A percentile compares a stretch with the other conserved stretches of the same genome.
These are phyloP conservation scores for Neofusicoccum ribis DNA, from an alignment of 2,329 filamentous ascomycete genomes.

Conservation along the genomic window DNA sequence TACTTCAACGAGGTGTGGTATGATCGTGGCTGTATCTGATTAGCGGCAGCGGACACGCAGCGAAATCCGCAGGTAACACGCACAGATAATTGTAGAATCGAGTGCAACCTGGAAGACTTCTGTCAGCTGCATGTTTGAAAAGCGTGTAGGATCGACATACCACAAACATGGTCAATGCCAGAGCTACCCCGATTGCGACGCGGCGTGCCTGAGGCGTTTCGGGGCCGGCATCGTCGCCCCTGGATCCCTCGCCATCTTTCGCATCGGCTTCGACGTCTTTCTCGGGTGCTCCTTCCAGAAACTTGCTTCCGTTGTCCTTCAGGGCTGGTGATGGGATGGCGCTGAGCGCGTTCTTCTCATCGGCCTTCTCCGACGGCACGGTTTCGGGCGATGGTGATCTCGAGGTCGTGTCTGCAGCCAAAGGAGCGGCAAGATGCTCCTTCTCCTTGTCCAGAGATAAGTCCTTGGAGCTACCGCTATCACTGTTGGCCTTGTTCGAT, in stretches of 20 bases:
- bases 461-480: too few relatives aligned
- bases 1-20: not conserved
- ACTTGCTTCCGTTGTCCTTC: not conserved
- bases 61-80: too few relatives aligned
- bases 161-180: slow-evolving; percentile 4
- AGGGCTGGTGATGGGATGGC: not conserved
- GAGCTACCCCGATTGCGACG: not conserved
- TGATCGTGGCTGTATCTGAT: not conserved
- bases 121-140: not conserved
- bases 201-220: not conserved
- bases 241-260: not conserved
- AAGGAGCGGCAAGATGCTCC: too few relatives aligned
- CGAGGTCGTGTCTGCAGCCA: too few relatives aligned
- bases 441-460: too few relatives aligned
- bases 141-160: not conserved
- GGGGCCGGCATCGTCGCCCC: not conserved
- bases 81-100: not conserved
- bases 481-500: too few relatives aligned
- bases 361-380: too few relatives aligned
- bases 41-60: not conserved
- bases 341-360: not conserved
- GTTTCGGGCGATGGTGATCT: too few relatives aligned
- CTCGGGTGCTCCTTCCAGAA: too few relatives aligned
- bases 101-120: not conserved
- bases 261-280: not conserved